Conservation (phyloP, 495 filamentous ascomycete species). For the Parachaetomium inaequale region DNA sequence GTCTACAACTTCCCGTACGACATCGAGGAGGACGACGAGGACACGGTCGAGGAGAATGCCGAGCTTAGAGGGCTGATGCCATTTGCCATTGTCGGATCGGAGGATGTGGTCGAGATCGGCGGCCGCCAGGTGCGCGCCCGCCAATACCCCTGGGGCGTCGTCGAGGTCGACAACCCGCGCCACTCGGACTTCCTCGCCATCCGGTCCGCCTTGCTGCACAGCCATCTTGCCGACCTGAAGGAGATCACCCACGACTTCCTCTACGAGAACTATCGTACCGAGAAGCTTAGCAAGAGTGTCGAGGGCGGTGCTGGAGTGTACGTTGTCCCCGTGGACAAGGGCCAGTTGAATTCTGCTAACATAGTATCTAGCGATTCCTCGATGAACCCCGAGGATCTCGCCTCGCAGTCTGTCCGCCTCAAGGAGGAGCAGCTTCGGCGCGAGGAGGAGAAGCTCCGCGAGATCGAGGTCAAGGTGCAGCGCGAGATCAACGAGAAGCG, state of each 20-base stretch:
- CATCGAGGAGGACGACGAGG: slow-evolving; percentile 98
- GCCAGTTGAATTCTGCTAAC: slow-evolving; percentile 33
- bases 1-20: slow-evolving; percentile 99
- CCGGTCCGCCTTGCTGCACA: slow-evolving; percentile 91
- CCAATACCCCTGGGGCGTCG: slow-evolving; percentile 98
- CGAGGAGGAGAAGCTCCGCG: slow-evolving; percentile 98
- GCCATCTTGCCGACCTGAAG: slow-evolving; percentile 95
- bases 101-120: slow-evolving; percentile 90
- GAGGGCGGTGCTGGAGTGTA: slow-evolving; percentile 86
- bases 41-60: slow-evolving; percentile 98
- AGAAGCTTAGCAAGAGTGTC: slow-evolving; percentile 99
- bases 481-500: slow-evolving; percentile 99
- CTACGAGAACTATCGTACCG: slow-evolving; percentile 99
- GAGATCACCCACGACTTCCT: slow-evolving; percentile 99
- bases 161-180: slow-evolving; percentile 98
- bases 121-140: slow-evolving; percentile 87
- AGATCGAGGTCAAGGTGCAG: slow-evolving; percentile 99
- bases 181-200: slow-evolving; percentile 98
- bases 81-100: slow-evolving; percentile 96
- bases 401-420: slow-evolving; percentile 91
- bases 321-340: slow-evolving; percentile 37
- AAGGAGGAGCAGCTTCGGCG: slow-evolving; percentile 99
- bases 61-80: slow-evolving; percentile 97
- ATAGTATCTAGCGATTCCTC: slow-evolving; percentile 60
- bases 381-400: slow-evolving; percentile 96